Evolutionary conservation across 768 basidiomycete genomes (phyloP), one percentile per base, ranked within the genome.

Genomic region (Tephrocybe sp.): DNA sequence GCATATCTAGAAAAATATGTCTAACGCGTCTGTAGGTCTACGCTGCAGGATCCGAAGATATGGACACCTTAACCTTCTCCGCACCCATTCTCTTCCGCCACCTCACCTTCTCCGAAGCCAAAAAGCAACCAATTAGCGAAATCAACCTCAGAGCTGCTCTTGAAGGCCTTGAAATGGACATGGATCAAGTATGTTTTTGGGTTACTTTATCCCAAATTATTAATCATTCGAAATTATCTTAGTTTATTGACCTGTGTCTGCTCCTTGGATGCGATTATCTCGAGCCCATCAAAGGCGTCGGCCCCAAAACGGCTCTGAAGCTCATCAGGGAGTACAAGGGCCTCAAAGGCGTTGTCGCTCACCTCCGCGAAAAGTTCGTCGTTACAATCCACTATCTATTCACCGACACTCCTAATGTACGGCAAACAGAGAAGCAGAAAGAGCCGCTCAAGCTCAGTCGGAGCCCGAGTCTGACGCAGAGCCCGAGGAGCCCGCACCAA

Each of bases 51-150:
- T 97, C 95, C 0, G 97, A 98, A 70, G 97, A 99, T 68, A 99
- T 99, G 97, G 97, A 99, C 62, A 99, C 97, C 7, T 82, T 99
- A 17, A 99, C 97, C 0, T 99, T 99, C 75, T 80, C 83, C 58
- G 74, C 96, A 0, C 96, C 97, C 1, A 85, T 96, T 39, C 78
- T 99, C 8, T 87, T 89, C 59, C 91, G 97, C 23, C 97, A 98
- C 69, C 81, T 99, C 52, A 98, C 97, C 11, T 98, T 98, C 73
- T 94, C 92, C 11, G 97, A 99, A 65, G 95, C 95, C 12, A 93
- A 96, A 67, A 98, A 98, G 63, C 85, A 89, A 56, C 97, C 97
- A 13, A 99, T 99, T 61, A 87, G 84, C 60, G 92, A 98, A 62
- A 93, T 98, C 49, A 82, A 81, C 60, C 84, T 99, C 8, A 71